Base-by-base conservation (phyloP, 1,284 basidiomycete species). In the Sporisorium exsertum region DNA sequence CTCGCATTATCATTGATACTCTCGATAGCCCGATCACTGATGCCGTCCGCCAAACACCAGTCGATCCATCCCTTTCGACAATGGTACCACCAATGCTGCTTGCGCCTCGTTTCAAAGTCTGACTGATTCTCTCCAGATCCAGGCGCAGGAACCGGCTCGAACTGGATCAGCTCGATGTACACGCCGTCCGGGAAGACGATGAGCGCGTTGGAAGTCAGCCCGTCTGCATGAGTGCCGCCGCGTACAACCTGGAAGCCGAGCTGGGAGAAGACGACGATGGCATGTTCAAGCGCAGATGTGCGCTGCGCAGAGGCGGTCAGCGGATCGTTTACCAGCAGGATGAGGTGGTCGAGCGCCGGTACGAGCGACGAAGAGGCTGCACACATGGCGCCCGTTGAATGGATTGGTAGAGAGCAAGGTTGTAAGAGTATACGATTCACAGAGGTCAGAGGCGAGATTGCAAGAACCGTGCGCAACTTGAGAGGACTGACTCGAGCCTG, bases 161-260 rank as follows among this genome's bases (percentile, higher is more conserved):
- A 81, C 26, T 72, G 72, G 51, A 81, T 72, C 7, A 81, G 32
- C 67, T 81, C 79, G 47, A 81, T 63, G 32, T 81, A 81, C 9
- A 80, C 67, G 9, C 79, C 79, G 53, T 81, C 78, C 9, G 68
- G 45, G 24, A 81, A 69, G 2, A 78, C 62, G 43, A 80, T 76
- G 40, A 81, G 75, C 5, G 73, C 76, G 40, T 81, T 81, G 5
- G 65, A 65, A 2, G 79, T 81, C 13, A 81, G 50, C 5, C 64
- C 64, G 26, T 81, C 78, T 6, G 72, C 75, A 54, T 81, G 79
- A 2, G 47, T 43, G 0, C 79, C 79, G 16, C 79, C 79, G 8
- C 70, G 64, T 12, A 64, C 60, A 3, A 80, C 78, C 22, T 69
- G 64, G 47, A 81, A 81, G 42, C 79, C 79, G 9, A 81, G 67